Percentiles rank a stretch among this genome's conserved stretches.
These are phyloP conservation scores for Parvularia atlantis DNA, from an alignment of 78 protist species.

Conservation along the genomic window DNA sequence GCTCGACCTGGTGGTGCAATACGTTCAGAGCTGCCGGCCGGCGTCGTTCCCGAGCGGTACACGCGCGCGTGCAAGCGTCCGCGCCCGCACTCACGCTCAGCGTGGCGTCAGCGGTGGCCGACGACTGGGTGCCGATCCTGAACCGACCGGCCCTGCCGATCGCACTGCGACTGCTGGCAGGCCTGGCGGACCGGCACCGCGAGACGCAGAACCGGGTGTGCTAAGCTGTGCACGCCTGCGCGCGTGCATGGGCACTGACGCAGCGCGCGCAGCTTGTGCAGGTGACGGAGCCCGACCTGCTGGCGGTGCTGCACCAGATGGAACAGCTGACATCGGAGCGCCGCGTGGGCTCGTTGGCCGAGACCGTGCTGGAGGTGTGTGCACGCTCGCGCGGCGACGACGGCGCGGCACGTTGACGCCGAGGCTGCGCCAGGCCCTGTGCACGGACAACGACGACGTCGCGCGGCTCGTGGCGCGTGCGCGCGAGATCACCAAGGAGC, in stretches of 20 bases:
- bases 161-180: constrained; percentile 43
- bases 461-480: too few species aligned
- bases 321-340: constrained; percentile 36
- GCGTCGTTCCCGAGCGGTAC: constrained; percentile 8
- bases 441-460: too few species aligned
- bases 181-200: constrained; percentile 32
- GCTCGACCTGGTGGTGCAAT: too few species aligned
- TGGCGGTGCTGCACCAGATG: constrained; percentile 35
- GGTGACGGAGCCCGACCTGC: background rate
- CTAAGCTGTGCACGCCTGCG: too few species aligned
- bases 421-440: too few species aligned
- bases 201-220: constrained; percentile 48
- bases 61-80: background rate
- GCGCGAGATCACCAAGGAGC: too few species aligned
- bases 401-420: too few species aligned
- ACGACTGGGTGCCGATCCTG: constrained; percentile 42
- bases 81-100: background rate
- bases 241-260: too few species aligned
- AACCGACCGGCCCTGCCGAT: constrained; percentile 47
- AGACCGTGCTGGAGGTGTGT: constrained; percentile 41
- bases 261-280: too few species aligned
- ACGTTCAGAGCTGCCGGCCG: too few species aligned
- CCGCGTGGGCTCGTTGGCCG: constrained; percentile 47
- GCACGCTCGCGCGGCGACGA: too few species aligned
- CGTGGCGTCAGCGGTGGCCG: too few species aligned